phyloP scores from a whole-genome alignment of 805 yeast species.

The Candida koratica region DNA sequence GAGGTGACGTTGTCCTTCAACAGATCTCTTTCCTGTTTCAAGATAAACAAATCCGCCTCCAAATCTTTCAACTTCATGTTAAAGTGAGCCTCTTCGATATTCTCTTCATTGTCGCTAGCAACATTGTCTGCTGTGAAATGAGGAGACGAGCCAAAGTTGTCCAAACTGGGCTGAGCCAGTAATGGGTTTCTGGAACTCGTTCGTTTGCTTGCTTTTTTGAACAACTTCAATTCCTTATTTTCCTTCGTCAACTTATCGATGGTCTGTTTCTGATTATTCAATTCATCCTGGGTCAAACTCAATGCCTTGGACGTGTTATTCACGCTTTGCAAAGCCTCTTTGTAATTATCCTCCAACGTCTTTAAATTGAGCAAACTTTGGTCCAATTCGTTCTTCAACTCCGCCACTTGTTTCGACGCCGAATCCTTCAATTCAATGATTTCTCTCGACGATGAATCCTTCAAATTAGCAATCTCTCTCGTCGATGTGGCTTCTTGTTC shows the following conservation, averaged over 20 bases:
- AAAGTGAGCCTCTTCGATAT: conserved; percentile 49
- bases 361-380: conserved; percentile 28
- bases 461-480: conserved; percentile 25
- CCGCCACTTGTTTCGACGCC: conserved; percentile 31
- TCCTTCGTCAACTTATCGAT: conserved; percentile 58
- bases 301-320: conserved; percentile 74
- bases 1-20: conserved; percentile 57
- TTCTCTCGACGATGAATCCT: conserved; percentile 2
- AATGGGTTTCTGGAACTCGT: conserved; percentile 25
- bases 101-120: conserved; percentile 17
- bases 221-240: conserved; percentile 63
- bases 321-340: conserved; percentile 66
- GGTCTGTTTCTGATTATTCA: conserved; percentile 53
- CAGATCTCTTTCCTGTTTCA: conserved; percentile 80
- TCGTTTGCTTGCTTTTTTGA: conserved; percentile 40
- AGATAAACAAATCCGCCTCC: conserved; percentile 77
- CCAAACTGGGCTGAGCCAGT: conserved; percentile 22
- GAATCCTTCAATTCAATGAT: conserved; percentile 17
- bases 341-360: conserved; percentile 60
- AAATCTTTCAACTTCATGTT: conserved; percentile 75
- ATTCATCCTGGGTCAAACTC: conserved; percentile 67
- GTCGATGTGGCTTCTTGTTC: conserved; percentile 37
- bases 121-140: conserved; percentile 19
- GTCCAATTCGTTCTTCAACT: conserved; percentile 29
- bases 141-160: conserved; percentile 17